Percentiles rank a stretch among this genome's conserved stretches.
Evolutionary conservation across 441 rosid species (phyloP).

Genomic region (Corymbia calophylla): DNA sequence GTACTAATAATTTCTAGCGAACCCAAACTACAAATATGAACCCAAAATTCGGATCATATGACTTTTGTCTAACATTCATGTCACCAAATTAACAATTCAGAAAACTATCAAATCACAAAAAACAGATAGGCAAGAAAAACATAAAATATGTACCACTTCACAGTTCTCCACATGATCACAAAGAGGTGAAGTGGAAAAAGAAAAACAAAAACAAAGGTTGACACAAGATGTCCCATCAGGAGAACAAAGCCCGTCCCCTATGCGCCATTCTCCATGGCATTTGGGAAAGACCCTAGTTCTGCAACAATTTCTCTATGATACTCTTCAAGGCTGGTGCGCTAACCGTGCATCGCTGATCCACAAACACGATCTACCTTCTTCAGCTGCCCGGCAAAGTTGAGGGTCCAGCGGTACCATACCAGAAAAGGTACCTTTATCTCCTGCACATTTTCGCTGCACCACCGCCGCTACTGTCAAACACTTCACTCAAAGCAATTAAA

Average conservation of each 20-base stretch:
- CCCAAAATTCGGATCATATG: neutral
- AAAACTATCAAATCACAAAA: neutral
- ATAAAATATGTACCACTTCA: neutral
- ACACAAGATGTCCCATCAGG: neutral
- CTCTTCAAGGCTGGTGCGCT: slow-evolving; percentile 67
- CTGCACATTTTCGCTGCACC: slow-evolving; percentile 80
- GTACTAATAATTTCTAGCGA: neutral
- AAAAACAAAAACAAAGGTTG: neutral
- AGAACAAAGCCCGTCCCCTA: neutral
- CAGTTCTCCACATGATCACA: neutral
- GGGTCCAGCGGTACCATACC: slow-evolving; percentile 96
- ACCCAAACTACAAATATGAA: neutral
- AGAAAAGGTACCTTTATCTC: slow-evolving; percentile 81
- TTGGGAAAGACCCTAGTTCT: slow-evolving; percentile 22
- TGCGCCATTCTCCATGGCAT: slow-evolving; percentile 5
- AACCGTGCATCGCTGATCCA: slow-evolving; percentile 45
- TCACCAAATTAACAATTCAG: neutral
- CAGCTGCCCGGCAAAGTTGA: slow-evolving; percentile 88
- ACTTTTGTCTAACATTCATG: neutral
- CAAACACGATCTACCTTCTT: slow-evolving; percentile 84
- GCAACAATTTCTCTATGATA: slow-evolving; percentile 48
- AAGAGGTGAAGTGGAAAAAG: neutral
- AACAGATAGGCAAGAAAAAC: neutral
- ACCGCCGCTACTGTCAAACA: slow-evolving; percentile 82
- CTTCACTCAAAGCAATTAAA: slow-evolving; percentile 52